Evolutionary conservation across 176 grass and related monocot genomes (phyloP).

Genomic region (Zoysia japonica): DNA sequence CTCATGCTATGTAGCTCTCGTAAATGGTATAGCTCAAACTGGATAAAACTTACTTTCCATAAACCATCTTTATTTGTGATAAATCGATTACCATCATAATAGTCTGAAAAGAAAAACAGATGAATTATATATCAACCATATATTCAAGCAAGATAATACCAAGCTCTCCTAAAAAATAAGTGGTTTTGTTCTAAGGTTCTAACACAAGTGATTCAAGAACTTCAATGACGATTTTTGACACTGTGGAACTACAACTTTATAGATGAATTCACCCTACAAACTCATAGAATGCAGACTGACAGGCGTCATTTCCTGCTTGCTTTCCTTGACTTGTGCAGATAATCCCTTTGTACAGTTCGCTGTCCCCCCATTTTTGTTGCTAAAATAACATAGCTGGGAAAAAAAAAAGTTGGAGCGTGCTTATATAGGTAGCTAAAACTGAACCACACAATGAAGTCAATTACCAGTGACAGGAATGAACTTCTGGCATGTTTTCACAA

Average conservation of each 20-base stretch:
- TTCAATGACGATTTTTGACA: constrained; percentile 6
- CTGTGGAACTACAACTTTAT: too few species aligned
- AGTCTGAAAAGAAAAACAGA: constrained; percentile 61
- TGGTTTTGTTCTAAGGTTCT: neutral
- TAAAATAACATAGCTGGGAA: too few species aligned
- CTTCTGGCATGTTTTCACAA: too few species aligned
- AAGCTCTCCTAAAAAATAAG: constrained; percentile 6
- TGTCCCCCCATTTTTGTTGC: too few species aligned
- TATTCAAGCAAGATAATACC: too few species aligned
- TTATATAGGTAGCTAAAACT: neutral
- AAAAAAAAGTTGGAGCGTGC: constrained; percentile 5
- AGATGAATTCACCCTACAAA: too few species aligned
- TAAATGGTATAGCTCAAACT: constrained; percentile 6
- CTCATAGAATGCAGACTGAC: too few species aligned
- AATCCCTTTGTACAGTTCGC: too few species aligned
- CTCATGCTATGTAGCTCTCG: constrained; percentile 7
- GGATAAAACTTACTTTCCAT: constrained; percentile 74
- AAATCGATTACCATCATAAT: constrained; percentile 80
- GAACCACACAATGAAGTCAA: constrained; percentile 73
- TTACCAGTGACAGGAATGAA: too few species aligned
- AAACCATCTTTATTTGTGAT: constrained; percentile 82
- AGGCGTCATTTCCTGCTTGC: too few species aligned
- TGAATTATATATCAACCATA: constrained; percentile 21
- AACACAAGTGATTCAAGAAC: constrained; percentile 10
- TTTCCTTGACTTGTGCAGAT: too few species aligned